Conservation (phyloP, 2,329 filamentous ascomycete species). For the Claviceps sp. region DNA sequence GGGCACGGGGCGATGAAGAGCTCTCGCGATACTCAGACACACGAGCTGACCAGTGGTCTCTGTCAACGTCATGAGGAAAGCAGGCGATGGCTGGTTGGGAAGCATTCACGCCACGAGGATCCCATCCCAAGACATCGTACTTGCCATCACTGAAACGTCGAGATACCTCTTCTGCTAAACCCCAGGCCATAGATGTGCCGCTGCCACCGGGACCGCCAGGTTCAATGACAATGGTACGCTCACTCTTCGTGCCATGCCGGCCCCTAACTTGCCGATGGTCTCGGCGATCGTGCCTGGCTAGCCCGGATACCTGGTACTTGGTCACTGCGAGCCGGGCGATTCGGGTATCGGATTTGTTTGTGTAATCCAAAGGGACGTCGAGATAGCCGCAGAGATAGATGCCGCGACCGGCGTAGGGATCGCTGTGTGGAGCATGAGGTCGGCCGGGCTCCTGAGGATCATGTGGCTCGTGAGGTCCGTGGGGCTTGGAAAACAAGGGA, state of each 20-base stretch:
- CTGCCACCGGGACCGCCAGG: constrained; percentile 38
- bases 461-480: too few species aligned
- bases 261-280: neutral
- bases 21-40: constrained; percentile 25
- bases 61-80: constrained; percentile 30
- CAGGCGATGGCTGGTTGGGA: constrained; percentile 32
- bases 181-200: constrained; percentile 29
- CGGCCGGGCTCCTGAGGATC: too few species aligned
- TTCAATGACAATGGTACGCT: constrained; percentile 34
- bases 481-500: neutral
- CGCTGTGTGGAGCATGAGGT: constrained; percentile 6
- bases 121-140: constrained; percentile 38
- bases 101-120: constrained; percentile 38
- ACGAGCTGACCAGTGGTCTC: constrained; percentile 32
- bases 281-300: constrained; percentile 14
- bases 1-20: constrained; percentile 18
- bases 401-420: constrained; percentile 25
- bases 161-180: constrained; percentile 21
- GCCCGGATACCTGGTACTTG: constrained; percentile 34
- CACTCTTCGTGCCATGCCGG: constrained; percentile 22
- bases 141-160: constrained; percentile 27
- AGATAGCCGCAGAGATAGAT: constrained; percentile 35
- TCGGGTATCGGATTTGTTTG: constrained; percentile 27
- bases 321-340: constrained; percentile 34
- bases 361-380: constrained; percentile 34